A percentile compares a stretch with the other conserved stretches of the same genome.
These are phyloP conservation scores for Vanrija humicola DNA, from an alignment of 1,284 basidiomycete species.

Conservation along the genomic window DNA sequence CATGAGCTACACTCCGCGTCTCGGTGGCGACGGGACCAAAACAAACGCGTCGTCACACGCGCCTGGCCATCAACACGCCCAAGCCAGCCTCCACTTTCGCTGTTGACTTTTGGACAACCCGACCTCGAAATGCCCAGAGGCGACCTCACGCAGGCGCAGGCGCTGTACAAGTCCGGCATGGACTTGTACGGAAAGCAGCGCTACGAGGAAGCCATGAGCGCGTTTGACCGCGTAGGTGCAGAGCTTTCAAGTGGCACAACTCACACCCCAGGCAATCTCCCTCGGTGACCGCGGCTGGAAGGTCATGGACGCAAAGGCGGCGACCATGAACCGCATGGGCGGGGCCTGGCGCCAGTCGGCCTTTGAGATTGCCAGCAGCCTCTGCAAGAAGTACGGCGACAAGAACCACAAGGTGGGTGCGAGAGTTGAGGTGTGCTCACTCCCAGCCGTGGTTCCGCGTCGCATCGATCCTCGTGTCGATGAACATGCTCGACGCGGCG, in stretches of 20 bases:
- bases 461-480: constrained; percentile 18
- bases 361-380: constrained; percentile 18
- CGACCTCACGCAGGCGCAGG: constrained; percentile 9
- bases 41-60: no score
- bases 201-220: constrained; percentile 17
- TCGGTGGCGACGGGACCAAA: no score
- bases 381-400: constrained; percentile 24
- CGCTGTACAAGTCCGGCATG: constrained; percentile 12
- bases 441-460: constrained; percentile 31
- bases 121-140: background rate
- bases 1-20: no score
- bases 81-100: background rate
- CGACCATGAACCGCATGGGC: constrained; percentile 23
- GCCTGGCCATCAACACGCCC: background rate
- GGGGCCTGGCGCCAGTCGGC: constrained; percentile 20
- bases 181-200: constrained; percentile 4
- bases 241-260: background rate
- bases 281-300: constrained; percentile 22
- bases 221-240: constrained; percentile 23
- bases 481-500: constrained; percentile 12
- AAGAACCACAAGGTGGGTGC: constrained; percentile 20
- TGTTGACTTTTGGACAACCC: background rate
- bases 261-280: constrained; percentile 21
- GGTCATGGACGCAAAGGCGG: constrained; percentile 27
- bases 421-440: background rate